Percentiles rank a stretch among this genome's conserved stretches.
phyloP scores from a whole-genome alignment of 139 green algal genomes.

The Chlorella sp. region DNA sequence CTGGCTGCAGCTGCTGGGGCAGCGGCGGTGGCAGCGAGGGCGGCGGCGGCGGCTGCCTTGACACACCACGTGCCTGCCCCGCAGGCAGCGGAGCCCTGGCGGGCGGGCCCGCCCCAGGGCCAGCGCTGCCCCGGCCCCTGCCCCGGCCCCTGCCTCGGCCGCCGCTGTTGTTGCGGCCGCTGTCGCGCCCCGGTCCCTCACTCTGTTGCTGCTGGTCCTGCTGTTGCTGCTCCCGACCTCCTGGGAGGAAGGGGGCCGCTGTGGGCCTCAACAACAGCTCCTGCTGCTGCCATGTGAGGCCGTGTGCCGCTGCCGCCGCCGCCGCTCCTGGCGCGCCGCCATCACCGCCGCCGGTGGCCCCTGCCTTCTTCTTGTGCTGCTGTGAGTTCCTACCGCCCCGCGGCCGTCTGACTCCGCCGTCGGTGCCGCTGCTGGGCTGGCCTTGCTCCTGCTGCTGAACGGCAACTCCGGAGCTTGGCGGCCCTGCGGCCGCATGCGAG shows the following conservation, averaged over 20 bases:
- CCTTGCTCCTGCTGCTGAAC: no score
- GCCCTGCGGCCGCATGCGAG: no score
- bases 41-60: background rate
- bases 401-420: background rate
- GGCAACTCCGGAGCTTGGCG: no score
- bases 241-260: background rate
- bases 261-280: background rate
- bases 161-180: background rate
- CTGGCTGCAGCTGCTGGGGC: background rate
- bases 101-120: background rate
- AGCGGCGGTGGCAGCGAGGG: background rate
- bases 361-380: background rate
- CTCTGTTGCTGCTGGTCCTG: background rate
- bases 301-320: background rate
- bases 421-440: no score
- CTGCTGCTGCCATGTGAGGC: slow-evolving; percentile 29
- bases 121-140: background rate
- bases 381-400: background rate
- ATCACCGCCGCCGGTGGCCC: background rate
- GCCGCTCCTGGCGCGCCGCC: background rate
- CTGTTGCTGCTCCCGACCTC: background rate
- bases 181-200: background rate
- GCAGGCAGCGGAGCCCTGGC: background rate
- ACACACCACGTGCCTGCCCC: background rate
- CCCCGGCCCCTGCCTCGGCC: background rate